phyloP scores from a whole-genome alignment of 805 yeast genomes.

The Tetrapisispora taiwanensis region DNA sequence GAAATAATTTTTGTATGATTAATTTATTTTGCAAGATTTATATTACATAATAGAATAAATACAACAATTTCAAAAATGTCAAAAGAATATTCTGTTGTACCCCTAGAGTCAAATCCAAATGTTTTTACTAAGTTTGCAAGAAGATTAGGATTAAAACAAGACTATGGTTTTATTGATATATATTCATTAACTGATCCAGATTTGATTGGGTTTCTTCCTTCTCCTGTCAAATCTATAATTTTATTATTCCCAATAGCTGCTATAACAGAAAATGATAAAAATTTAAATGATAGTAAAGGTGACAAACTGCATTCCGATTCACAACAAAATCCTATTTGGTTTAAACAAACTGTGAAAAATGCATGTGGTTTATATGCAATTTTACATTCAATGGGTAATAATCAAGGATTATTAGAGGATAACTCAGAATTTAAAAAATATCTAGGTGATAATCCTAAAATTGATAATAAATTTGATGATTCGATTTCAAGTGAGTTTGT shows the following conservation, averaged over 20 bases:
- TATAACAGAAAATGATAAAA: conserved; percentile 40
- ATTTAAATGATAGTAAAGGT: conserved; percentile 3
- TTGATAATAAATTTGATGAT: conserved; percentile 36
- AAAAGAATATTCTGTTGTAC: conserved; percentile 45
- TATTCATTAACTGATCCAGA: conserved; percentile 79
- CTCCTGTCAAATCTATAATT: conserved; percentile 70
- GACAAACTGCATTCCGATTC: not conserved
- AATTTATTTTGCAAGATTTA: too few species aligned
- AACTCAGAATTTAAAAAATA: conserved; percentile 14
- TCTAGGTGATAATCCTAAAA: not conserved
- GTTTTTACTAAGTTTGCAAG: conserved; percentile 63
- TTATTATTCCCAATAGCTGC: conserved; percentile 72
- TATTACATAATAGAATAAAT: too few species aligned
- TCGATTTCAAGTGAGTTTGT: conserved; percentile 31
- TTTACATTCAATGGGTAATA: conserved; percentile 48
- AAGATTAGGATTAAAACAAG: conserved; percentile 54
- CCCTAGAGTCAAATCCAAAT: conserved; percentile 84
- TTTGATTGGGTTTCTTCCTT: conserved; percentile 67
- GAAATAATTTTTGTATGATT: too few species aligned
- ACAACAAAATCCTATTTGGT: conserved; percentile 45
- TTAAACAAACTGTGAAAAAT: conserved; percentile 71
- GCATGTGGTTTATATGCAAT: conserved; percentile 92
- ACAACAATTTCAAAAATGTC: too few species aligned
- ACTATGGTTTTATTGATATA: conserved; percentile 63
- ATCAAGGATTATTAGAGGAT: conserved; percentile 17